Evolutionary conservation across 345 rosid species (phyloP).

Genomic region (Punica granatum): DNA sequence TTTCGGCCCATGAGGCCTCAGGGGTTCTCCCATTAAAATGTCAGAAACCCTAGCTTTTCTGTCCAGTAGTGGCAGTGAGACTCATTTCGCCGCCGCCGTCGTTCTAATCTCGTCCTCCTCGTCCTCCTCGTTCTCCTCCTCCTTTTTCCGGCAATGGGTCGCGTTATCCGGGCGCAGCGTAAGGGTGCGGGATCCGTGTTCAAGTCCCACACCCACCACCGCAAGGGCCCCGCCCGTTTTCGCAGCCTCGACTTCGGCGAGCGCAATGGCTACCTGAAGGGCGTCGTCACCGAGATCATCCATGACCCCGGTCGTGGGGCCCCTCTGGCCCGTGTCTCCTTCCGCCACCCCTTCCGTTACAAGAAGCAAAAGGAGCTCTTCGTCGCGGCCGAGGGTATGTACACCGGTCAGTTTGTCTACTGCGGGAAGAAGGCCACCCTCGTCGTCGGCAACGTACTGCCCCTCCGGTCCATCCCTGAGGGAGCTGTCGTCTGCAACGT

Average conservation of each 20-base stretch:
- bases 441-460: conserved; percentile 49
- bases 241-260: conserved; percentile 46
- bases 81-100: neutral
- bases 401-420: conserved; percentile 51
- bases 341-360: conserved; percentile 45
- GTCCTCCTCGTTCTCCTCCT: too few relatives aligned
- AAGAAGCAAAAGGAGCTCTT: conserved; percentile 48
- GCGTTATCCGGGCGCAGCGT: conserved; percentile 44
- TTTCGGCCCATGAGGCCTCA: too few relatives aligned
- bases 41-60: too few relatives aligned
- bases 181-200: conserved; percentile 54
- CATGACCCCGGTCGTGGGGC: conserved; percentile 52
- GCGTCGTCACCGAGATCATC: conserved; percentile 34
- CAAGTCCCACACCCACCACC: conserved; percentile 50
- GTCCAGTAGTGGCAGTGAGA: neutral
- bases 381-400: conserved; percentile 47
- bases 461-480: conserved; percentile 40
- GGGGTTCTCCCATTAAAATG: neutral
- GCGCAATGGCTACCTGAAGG: conserved; percentile 45
- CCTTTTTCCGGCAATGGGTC: conserved; percentile 24
- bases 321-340: conserved; percentile 30
- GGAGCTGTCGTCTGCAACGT: conserved; percentile 48
- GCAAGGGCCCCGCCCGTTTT: conserved; percentile 46
- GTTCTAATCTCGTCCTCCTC: too few relatives aligned
- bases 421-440: conserved; percentile 58